Evolutionary conservation across 2,329 filamentous ascomycete genomes (phyloP).

Genomic region (Penicillium nordicum): DNA sequence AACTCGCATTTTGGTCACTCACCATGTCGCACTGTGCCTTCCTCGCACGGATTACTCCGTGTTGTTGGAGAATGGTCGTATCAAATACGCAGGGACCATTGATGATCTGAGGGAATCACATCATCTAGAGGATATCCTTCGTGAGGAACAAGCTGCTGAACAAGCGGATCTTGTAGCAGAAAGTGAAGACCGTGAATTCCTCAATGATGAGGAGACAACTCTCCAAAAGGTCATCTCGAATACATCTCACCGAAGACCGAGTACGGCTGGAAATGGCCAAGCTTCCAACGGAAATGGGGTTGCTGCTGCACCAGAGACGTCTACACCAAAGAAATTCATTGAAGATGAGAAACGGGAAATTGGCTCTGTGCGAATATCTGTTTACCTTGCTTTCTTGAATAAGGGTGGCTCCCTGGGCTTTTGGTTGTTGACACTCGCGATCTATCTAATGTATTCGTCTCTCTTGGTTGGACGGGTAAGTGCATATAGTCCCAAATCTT

Average conservation of each 20-base stretch:
- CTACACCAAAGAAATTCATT: constrained; percentile 64
- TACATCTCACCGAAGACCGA: constrained; percentile 10
- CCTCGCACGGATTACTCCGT: constrained; percentile 71
- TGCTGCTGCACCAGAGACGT: constrained; percentile 18
- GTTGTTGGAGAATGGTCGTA: constrained; percentile 65
- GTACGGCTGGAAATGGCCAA: constrained; percentile 8
- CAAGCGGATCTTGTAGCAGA: constrained; percentile 21
- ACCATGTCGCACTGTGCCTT: constrained; percentile 70
- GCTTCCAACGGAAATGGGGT: constrained; percentile 15
- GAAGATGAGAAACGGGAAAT: constrained; percentile 71
- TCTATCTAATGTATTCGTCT: constrained; percentile 56
- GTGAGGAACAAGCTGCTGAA: constrained; percentile 45
- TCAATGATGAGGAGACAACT: constrained; percentile 14
- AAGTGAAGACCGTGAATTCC: constrained; percentile 11
- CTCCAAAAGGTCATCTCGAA: constrained; percentile 26
- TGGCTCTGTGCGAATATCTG: constrained; percentile 63
- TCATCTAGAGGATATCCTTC: constrained; percentile 43
- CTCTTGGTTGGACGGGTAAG: constrained; percentile 52
- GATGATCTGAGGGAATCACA: constrained; percentile 52
- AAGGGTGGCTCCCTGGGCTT: constrained; percentile 62
- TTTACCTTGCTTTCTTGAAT: constrained; percentile 67
- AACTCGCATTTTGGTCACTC: constrained; percentile 75
- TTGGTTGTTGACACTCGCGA: constrained; percentile 54
- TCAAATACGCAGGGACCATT: constrained; percentile 62
- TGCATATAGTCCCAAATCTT: not conserved